A percentile compares a stretch with the other conserved stretches of the same genome.
phyloP scores from a whole-genome alignment of 2,329 filamentous ascomycete species.

The Aspergillus neoniger region DNA sequence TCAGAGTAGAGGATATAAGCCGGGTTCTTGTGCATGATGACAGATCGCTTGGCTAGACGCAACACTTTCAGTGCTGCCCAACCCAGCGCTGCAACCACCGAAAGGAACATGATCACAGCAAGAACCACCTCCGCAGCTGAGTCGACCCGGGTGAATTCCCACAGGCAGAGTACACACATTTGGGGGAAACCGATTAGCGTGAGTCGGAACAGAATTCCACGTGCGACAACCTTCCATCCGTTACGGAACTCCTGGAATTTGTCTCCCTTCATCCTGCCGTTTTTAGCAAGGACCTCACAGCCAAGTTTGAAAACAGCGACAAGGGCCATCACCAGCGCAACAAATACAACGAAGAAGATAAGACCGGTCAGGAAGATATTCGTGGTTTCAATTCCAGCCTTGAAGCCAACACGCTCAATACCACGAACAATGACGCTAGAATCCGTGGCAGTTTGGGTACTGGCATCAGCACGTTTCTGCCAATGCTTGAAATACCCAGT shows the following conservation, averaged over 20 bases:
- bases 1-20: conserved; percentile 97
- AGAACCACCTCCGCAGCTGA: conserved; percentile 84
- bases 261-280: conserved; percentile 76
- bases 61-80: conserved; percentile 93
- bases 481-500: conserved; percentile 43
- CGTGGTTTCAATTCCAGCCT: conserved; percentile 78
- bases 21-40: conserved; percentile 90
- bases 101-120: conserved; percentile 84
- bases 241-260: conserved; percentile 93
- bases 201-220: conserved; percentile 90
- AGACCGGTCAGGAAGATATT: conserved; percentile 94
- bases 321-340: conserved; percentile 70
- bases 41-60: conserved; percentile 81
- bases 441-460: conserved; percentile 26
- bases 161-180: conserved; percentile 85
- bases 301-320: conserved; percentile 79
- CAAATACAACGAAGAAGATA: conserved; percentile 83
- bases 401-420: conserved; percentile 87
- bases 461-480: conserved; percentile 53
- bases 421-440: conserved; percentile 60
- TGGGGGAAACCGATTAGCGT: conserved; percentile 89
- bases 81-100: conserved; percentile 72
- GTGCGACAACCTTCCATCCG: conserved; percentile 87
- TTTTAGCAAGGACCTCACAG: conserved; percentile 74
- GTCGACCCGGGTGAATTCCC: conserved; percentile 86